Percentiles rank a stretch among this genome's conserved stretches.
phyloP scores from a whole-genome alignment of 345 rosid species.

The Melaleuca alternifolia region DNA sequence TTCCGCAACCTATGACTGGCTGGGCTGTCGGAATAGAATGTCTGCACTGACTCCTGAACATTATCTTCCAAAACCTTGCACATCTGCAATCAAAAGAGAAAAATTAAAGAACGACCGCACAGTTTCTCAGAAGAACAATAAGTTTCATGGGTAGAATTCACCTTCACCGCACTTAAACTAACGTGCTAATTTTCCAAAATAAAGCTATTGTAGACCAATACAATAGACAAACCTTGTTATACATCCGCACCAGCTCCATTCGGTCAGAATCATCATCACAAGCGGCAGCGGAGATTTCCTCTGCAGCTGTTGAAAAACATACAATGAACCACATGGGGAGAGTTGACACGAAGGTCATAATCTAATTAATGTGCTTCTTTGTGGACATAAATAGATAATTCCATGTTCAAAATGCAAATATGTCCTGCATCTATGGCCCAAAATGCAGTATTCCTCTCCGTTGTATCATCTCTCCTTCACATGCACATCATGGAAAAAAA shows the following conservation, averaged over 20 bases:
- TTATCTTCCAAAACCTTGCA: slow-evolving; percentile 50
- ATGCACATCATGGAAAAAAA: neutral
- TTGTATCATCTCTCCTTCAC: neutral
- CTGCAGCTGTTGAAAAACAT: slow-evolving; percentile 34
- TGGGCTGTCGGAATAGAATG: slow-evolving; percentile 8
- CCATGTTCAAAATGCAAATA: neutral
- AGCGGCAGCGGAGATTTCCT: slow-evolving; percentile 45
- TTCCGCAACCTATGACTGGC: slow-evolving; percentile 37
- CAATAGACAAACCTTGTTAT: slow-evolving; percentile 42
- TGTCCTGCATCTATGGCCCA: neutral
- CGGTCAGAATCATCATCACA: slow-evolving; percentile 51
- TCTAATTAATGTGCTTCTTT: neutral
- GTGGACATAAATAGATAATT: neutral
- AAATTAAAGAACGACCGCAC: neutral
- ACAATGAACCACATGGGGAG: neutral
- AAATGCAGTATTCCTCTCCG: neutral
- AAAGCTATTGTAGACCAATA: neutral
- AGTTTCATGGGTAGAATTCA: neutral
- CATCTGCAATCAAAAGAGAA: slow-evolving; percentile 30
- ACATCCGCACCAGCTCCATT: slow-evolving; percentile 32
- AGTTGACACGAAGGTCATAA: neutral
- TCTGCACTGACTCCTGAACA: slow-evolving; percentile 30
- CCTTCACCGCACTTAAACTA: neutral
- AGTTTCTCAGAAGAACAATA: neutral
- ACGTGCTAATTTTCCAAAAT: neutral